Evolutionary conservation across 345 rosid genomes (phyloP).

Genomic region (Arabidopsis suecica): DNA sequence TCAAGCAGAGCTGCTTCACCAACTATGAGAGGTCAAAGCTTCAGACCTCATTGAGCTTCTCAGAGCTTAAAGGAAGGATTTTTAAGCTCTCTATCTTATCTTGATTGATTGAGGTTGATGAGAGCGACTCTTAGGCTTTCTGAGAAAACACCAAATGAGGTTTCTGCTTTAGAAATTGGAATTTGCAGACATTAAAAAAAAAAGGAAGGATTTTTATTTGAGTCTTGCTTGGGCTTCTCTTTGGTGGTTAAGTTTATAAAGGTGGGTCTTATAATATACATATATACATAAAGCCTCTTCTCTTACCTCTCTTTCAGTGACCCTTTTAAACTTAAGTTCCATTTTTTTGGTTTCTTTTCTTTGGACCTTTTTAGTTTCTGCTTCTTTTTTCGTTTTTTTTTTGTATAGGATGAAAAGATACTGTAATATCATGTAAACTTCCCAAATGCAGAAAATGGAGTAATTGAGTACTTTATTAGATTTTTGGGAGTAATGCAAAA

Average conservation of each 20-base stretch:
- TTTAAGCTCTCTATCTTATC: slow-evolving; percentile 8
- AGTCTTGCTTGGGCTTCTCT: slow-evolving; percentile 25
- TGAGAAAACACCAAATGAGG: slow-evolving; percentile 30
- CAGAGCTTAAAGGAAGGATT: slow-evolving; percentile 5
- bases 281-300: slow-evolving; percentile 22
- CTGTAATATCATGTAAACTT: slow-evolving; percentile 25
- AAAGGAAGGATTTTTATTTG: background rate
- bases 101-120: slow-evolving; percentile 31
- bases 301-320: slow-evolving; percentile 24
- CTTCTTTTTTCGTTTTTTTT: background rate
- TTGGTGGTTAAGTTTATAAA: slow-evolving; percentile 39
- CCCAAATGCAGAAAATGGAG: slow-evolving; percentile 29
- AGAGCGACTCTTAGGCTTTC: slow-evolving; percentile 32
- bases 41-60: slow-evolving; percentile 27
- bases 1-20: slow-evolving; percentile 86
- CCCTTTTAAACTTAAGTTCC: slow-evolving; percentile 36
- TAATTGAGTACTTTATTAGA: slow-evolving; percentile 4
- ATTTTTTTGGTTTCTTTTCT: background rate
- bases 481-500: slow-evolving; percentile 13
- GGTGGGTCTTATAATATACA: slow-evolving; percentile 31
- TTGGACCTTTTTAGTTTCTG: slow-evolving; percentile 13
- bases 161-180: slow-evolving; percentile 41
- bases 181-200: slow-evolving; percentile 25
- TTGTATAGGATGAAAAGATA: slow-evolving; percentile 27
- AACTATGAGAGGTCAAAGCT: slow-evolving; percentile 38